A percentile compares a stretch with the other conserved stretches of the same genome.
Conservation (phyloP, 176 grass and related monocot species). For the Zea luxurians region DNA sequence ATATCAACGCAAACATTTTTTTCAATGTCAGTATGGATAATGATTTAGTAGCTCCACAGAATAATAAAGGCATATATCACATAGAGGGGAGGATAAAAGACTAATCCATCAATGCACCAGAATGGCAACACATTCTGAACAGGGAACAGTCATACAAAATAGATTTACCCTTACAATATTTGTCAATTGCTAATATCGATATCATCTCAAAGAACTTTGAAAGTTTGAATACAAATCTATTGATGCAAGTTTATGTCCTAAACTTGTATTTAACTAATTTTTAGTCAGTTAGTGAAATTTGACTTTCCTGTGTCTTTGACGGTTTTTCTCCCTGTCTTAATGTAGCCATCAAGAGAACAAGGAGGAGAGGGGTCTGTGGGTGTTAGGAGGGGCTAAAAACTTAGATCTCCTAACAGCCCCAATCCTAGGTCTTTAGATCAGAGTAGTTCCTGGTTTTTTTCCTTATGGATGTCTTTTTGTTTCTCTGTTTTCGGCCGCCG, state of each 20-base stretch:
- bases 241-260: neutral
- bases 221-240: neutral
- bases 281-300: neutral
- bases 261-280: neutral
- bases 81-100: neutral
- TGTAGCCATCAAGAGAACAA: too few species aligned
- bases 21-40: neutral
- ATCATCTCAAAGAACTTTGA: neutral
- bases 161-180: neutral
- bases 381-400: too few species aligned
- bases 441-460: too few species aligned
- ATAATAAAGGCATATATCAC: neutral
- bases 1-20: constrained; percentile 9
- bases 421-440: too few species aligned
- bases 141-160: neutral
- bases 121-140: neutral
- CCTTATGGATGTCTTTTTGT: too few species aligned
- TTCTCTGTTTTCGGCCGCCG: too few species aligned
- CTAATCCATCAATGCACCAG: neutral
- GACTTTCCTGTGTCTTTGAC: neutral
- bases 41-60: neutral
- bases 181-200: neutral
- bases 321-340: too few species aligned
- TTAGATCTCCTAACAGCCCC: too few species aligned
- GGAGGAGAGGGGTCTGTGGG: too few species aligned